Base-by-base conservation (phyloP, 495 filamentous ascomycete genomes). In the Aspergillus conjunctus region DNA sequence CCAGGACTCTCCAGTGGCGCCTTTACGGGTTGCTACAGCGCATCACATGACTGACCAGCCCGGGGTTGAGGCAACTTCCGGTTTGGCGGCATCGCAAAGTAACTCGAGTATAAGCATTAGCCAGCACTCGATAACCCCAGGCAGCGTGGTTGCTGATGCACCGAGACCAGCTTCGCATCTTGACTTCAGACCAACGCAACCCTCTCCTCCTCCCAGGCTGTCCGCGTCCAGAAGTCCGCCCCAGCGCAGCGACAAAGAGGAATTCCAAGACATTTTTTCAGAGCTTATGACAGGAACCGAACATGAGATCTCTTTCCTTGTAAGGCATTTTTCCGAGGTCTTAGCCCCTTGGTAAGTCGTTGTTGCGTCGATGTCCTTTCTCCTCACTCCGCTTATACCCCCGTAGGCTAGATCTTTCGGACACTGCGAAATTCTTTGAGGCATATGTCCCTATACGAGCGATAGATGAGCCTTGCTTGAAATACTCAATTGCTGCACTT, bases 271-370 rank as follows among this genome's bases (percentile, higher is more conserved):
- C 39, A 73, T 78, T 6, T 73, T 77, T 50, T 77, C 77, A 0
- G 74, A 79, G 14, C 66, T 78, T 20, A 71, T 72, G 67, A 79
- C 73, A 1, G 76, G 68, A 11, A 74, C 71, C 18, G 73, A 75
- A 32, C 74, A 77, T 54, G 77, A 79, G 51, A 66, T 71, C 18
- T 72, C 72, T 0, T 79, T 79, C 43, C 67, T 79, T 18, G 66
- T 63, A 3, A 66, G 77, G 26, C 68, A 79, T 62, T 79, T 63
- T 54, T 67, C 68, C 4, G 74, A 79, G 18, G 50, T 61, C 9
- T 51, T 79, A 8, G 72, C 66, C 4, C 63, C 74, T 20, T 79
- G 76, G 77, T 79, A 67, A 8, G 70, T 58, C 6, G 43, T 60
- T 11, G 15, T 5, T 0, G n/a, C 9, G 7, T 11, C 20, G 7